Evolutionary conservation across 306 rosid genomes (phyloP), one percentile per base, ranked within the genome.

Genomic region (Cicer bijugum): DNA sequence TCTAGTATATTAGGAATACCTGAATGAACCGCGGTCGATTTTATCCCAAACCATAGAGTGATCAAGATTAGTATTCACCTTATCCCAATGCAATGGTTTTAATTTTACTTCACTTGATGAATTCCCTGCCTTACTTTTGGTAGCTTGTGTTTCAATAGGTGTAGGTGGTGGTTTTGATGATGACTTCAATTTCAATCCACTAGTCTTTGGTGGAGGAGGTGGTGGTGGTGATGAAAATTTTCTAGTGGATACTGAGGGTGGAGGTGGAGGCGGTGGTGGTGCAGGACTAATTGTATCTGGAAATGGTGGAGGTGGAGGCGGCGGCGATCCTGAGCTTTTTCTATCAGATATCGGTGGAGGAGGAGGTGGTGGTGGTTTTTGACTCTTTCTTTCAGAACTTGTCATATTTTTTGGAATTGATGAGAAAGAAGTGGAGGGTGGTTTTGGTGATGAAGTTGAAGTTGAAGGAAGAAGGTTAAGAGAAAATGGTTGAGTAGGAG

Each of bases 11-110:
- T 77, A 20, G 53, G 50, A 74, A 79, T 85, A 95, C 99, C 92
- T 90, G 80, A 90, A 87, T 17, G 99, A 91, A 14, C 96, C 97
- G 9, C 79, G 83, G 71, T 69, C 87, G 16, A 88, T 81, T 78
- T 87, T 95, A 83, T 95, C 92, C 99, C 99, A 95, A 39, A 95
- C 97, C 99, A 91, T 91, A 44, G 99, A 95, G 80, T 85, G 96
- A 39, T 89, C 89, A 23, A 84, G 68, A 73, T 89, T 84, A 14
- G 90, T 86, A 65, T 76, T 91, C 78, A 90, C 89, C 78, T 92
- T 94, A 71, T 95, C 99, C 97, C 99, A 88, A 76, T 91, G 97
- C 75, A 91, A 57, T 9, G 97, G 93, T 90, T 90, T 91, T 81
- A 95, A 37, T 68, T 88, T 90, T 10, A 91, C 90, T 43, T 58